Evolutionary conservation across 1,284 basidiomycete genomes (phyloP).

Genomic region (Puccinia horiana): DNA sequence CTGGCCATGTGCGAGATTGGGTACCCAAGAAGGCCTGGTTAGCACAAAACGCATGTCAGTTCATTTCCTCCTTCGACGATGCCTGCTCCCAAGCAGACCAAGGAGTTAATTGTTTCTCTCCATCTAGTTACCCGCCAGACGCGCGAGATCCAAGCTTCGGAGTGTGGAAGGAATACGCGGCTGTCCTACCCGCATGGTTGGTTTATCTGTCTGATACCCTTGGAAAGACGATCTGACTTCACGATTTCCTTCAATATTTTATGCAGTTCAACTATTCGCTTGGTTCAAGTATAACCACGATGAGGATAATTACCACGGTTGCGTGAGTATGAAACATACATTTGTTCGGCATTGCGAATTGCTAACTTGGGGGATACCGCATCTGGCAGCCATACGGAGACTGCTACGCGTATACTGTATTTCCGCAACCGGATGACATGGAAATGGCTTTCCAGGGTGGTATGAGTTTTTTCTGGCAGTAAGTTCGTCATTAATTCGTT

Average conservation of each 20-base stretch:
- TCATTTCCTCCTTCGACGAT: neutral
- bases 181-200: neutral
- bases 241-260: neutral
- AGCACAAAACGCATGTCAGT: neutral
- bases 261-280: conserved; percentile 25
- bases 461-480: conserved; percentile 29
- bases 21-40: neutral
- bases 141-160: conserved; percentile 8
- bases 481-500: neutral
- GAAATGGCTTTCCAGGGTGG: neutral
- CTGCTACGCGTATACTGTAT: neutral
- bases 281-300: conserved; percentile 4
- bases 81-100: neutral
- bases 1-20: conserved; percentile 1
- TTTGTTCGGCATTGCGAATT: neutral
- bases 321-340: conserved; percentile 5
- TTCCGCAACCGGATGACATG: conserved; percentile 3
- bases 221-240: neutral
- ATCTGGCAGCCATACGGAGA: conserved; percentile 15
- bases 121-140: neutral
- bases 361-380: neutral
- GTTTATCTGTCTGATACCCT: neutral
- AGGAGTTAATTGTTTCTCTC: neutral
- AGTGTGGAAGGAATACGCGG: conserved; percentile 26
- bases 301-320: conserved; percentile 21